A percentile compares a stretch with the other conserved stretches of the same genome.
These are phyloP conservation scores for Paxillus ammoniavirescens DNA, from an alignment of 768 basidiomycete species.

Conservation along the genomic window DNA sequence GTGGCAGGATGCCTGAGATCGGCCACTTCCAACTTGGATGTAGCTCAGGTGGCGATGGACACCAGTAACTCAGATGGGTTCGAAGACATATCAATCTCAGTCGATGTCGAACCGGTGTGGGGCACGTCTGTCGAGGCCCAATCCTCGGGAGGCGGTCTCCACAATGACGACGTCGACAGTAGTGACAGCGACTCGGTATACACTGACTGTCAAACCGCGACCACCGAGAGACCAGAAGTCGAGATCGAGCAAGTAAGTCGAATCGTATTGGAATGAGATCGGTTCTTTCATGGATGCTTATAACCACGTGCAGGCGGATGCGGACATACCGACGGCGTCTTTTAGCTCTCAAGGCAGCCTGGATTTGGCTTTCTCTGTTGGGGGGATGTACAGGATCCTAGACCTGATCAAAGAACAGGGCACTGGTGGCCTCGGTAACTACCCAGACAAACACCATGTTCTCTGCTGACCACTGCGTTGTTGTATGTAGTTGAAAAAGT, in stretches of 20 bases:
- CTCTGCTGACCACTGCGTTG: neutral
- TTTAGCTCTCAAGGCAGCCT: neutral
- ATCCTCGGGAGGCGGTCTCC: no score
- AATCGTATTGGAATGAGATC: neutral
- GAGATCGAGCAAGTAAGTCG: neutral
- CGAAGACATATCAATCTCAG: neutral
- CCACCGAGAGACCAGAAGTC: neutral
- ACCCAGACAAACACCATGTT: neutral
- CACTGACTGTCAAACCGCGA: neutral
- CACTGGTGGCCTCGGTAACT: constrained; percentile 46
- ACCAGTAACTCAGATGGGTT: neutral
- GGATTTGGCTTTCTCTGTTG: constrained; percentile 22
- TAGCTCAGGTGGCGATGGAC: neutral
- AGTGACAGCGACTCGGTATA: no score
- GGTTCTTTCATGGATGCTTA: neutral
- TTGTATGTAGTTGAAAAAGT: constrained; percentile 48
- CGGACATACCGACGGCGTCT: neutral
- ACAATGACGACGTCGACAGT: no score
- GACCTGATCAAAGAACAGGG: constrained; percentile 47
- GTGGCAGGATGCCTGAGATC: neutral
- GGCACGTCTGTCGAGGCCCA: no score
- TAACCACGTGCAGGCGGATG: neutral
- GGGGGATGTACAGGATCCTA: constrained; percentile 45
- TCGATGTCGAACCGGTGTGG: neutral
- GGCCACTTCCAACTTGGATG: neutral